Evolutionary conservation across 202 grass and related monocot species (phyloP).

Genomic region (Bolboschoenoplectus hybrid): DNA sequence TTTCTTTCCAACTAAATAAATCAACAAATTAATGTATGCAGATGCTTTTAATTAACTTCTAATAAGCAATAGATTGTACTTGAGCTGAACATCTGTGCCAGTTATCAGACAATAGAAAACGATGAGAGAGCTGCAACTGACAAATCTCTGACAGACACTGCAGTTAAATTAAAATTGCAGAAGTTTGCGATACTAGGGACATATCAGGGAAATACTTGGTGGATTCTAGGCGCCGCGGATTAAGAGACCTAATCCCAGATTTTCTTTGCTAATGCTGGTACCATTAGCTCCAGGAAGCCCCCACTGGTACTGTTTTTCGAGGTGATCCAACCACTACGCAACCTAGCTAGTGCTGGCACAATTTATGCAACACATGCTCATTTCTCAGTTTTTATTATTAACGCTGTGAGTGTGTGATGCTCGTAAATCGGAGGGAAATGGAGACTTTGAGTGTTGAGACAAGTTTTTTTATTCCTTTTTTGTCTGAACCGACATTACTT

Average conservation of each 20-base stretch:
- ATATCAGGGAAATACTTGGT: neutral
- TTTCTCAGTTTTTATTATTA: neutral
- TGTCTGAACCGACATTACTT: no score
- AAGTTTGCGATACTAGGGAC: neutral
- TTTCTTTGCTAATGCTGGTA: neutral
- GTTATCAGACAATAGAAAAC: neutral
- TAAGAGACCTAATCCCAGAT: conserved; percentile 24
- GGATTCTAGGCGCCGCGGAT: neutral
- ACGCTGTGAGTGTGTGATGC: neutral
- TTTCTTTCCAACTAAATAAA: no score
- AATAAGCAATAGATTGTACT: no score
- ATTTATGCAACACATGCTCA: conserved; percentile 12
- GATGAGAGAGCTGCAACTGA: neutral
- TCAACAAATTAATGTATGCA: no score
- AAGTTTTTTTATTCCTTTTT: no score
- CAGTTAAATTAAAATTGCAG: neutral
- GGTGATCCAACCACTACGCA: conserved; percentile 17
- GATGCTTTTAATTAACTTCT: no score
- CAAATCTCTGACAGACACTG: no score
- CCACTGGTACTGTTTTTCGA: neutral
- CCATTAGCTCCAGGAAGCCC: neutral
- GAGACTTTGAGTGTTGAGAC: no score
- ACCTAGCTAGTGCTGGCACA: neutral
- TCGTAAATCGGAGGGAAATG: neutral
- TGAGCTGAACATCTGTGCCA: no score